Percentiles rank a stretch among this genome's conserved stretches.
These are phyloP conservation scores for Botrytis elliptica DNA, from an alignment of 2,329 filamentous ascomycete genomes.

Conservation along the genomic window DNA sequence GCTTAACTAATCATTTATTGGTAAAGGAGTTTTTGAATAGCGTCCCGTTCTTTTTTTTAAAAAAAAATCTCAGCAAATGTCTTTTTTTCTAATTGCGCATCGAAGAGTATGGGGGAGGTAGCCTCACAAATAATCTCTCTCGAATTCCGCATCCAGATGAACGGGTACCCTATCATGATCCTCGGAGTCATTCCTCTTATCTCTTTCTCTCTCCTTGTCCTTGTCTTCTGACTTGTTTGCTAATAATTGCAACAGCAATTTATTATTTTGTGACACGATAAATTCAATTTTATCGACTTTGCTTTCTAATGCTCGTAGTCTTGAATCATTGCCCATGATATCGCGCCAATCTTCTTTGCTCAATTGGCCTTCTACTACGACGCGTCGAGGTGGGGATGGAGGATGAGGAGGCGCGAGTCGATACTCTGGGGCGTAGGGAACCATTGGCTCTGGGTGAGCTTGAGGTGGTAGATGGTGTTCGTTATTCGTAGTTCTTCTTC, in stretches of 20 bases:
- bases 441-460: slow-evolving; percentile 33
- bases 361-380: slow-evolving; percentile 37
- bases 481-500: slow-evolving; percentile 34
- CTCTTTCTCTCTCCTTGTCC: slow-evolving; percentile 32
- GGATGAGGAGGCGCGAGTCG: slow-evolving; percentile 28
- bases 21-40: slow-evolving; percentile 37
- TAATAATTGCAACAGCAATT: slow-evolving; percentile 37
- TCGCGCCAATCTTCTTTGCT: slow-evolving; percentile 40
- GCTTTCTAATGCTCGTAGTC: slow-evolving; percentile 35
- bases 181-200: slow-evolving; percentile 20
- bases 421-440: slow-evolving; percentile 15
- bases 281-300: slow-evolving; percentile 39
- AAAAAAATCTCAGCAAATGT: slow-evolving; percentile 30
- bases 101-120: slow-evolving; percentile 21
- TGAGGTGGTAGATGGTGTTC: slow-evolving; percentile 34
- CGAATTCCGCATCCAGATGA: slow-evolving; percentile 40
- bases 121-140: slow-evolving; percentile 40
- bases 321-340: slow-evolving; percentile 39
- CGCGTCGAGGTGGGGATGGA: slow-evolving; percentile 35
- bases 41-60: slow-evolving; percentile 31
- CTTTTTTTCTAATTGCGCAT: slow-evolving; percentile 16
- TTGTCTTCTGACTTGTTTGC: slow-evolving; percentile 26
- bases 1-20: slow-evolving; percentile 27
- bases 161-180: slow-evolving; percentile 39
- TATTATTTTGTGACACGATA: slow-evolving; percentile 39